Evolutionary conservation across 345 rosid species (phyloP), one percentile per base, ranked within the genome.

Genomic region (Acer negundo): DNA sequence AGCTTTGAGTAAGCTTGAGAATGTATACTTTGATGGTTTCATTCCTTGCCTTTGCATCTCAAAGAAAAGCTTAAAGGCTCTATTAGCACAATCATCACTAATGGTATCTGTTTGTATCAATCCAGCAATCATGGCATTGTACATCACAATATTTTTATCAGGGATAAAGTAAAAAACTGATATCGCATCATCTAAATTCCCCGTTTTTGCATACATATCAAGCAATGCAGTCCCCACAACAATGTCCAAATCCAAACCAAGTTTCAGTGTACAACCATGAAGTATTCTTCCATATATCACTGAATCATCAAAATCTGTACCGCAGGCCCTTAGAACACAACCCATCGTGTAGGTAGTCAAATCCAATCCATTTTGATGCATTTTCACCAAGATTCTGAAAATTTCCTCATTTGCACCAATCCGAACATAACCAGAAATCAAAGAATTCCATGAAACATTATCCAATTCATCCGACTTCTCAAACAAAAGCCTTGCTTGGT

Each of bases 91-190:
- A 77, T 85, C 79, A 2, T 71, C 44, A 7, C 69, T 78, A 24
- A 80, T 24, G 59, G 56, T 77, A 74, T 85, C 79, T 66, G 51
- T 67, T 23, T 83, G 84, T 56, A 77, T 73, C 73, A 82, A 86
- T 49, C 88, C 88, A 26, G 87, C 83, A 16, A 88, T 86, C 90
- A 88, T 80, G 2, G 92, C 90, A 55, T 88, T 88, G 75, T 86
- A 86, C 67, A 79, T 83, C 67, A 89, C 85, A 73, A 86, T 86
- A 78, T 85, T 89, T 80, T 80, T 81, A 51, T 56, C 62, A 62
- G 88, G 86, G 79, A 87, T 80, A 51, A 75, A 46, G 38, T 70
- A 56, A 66, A 87, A 89, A 56, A 84, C 53, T 77, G 77, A 75
- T 23, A 67, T 23, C 0, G 90, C 83, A n/a, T 77, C 83, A 19